These are phyloP conservation scores for Beta corolliflora DNA, from an alignment of 179 eudicot genomes.

Conservation along the genomic window DNA sequence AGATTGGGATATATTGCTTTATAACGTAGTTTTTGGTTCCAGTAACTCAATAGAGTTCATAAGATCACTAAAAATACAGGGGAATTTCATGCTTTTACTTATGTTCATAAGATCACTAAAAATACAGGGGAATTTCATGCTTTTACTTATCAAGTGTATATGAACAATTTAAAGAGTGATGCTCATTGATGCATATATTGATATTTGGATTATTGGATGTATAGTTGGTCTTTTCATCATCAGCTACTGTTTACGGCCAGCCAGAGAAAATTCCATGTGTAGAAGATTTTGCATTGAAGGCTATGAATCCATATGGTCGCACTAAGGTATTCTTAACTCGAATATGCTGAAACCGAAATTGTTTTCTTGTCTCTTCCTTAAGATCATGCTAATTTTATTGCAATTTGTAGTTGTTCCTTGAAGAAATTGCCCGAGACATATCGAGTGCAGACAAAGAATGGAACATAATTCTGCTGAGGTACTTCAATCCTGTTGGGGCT, in stretches of 20 bases:
- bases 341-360: not conserved
- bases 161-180: not conserved
- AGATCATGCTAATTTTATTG: not conserved
- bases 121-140: too few relatives aligned
- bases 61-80: too few relatives aligned
- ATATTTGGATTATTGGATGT: slow-evolving; percentile 13
- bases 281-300: slow-evolving; percentile 64
- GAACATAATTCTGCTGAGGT: slow-evolving; percentile 75
- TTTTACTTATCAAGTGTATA: not conserved
- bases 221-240: slow-evolving; percentile 93
- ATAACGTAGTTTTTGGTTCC: too few relatives aligned
- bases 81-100: too few relatives aligned
- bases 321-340: slow-evolving; percentile 65
- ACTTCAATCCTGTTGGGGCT: slow-evolving; percentile 95
- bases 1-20: not conserved
- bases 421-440: slow-evolving; percentile 86
- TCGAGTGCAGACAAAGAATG: slow-evolving; percentile 71
- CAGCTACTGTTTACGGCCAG: slow-evolving; percentile 92
- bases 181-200: not conserved
- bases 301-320: slow-evolving; percentile 95
- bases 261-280: slow-evolving; percentile 81
- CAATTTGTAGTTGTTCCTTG: slow-evolving; percentile 62
- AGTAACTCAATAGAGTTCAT: too few relatives aligned
- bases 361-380: not conserved
- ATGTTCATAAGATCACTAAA: too few relatives aligned